These are phyloP conservation scores for Sherardia arvensis DNA, from an alignment of 257 asterid genomes.

Conservation along the genomic window DNA sequence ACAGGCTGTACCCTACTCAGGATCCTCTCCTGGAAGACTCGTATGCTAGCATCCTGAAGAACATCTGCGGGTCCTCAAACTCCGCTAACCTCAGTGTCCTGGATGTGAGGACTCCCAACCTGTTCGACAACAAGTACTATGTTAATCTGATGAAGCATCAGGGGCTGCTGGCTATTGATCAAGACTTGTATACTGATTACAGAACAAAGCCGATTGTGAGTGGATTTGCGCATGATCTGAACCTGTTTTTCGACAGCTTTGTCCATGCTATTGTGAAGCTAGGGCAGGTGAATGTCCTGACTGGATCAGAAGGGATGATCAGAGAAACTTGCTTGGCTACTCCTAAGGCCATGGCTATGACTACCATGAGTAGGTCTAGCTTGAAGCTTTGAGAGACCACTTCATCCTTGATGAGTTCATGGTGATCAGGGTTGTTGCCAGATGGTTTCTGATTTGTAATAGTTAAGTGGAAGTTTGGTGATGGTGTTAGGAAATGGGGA, in stretches of 20 bases:
- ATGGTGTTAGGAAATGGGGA: not conserved
- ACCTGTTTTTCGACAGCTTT: slow-evolving; percentile 41
- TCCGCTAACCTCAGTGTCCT: slow-evolving; percentile 40
- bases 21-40: slow-evolving; percentile 52
- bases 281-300: slow-evolving; percentile 53
- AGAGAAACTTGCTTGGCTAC: slow-evolving; percentile 48
- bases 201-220: slow-evolving; percentile 46
- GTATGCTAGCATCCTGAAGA: slow-evolving; percentile 35
- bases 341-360: slow-evolving; percentile 12
- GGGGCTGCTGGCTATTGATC: slow-evolving; percentile 67
- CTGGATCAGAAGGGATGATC: slow-evolving; percentile 49
- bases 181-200: slow-evolving; percentile 52
- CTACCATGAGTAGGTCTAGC: not conserved
- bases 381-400: slow-evolving; percentile 1
- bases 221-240: slow-evolving; percentile 41
- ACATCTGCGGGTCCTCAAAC: slow-evolving; percentile 32
- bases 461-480: not conserved
- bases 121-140: slow-evolving; percentile 52
- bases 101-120: slow-evolving; percentile 46
- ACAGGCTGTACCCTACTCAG: slow-evolving; percentile 61
- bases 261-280: slow-evolving; percentile 43
- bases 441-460: not conserved
- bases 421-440: not conserved
- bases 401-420: not conserved
- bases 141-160: slow-evolving; percentile 59